These are phyloP conservation scores for Irpex sp. DNA, from an alignment of 1,284 basidiomycete species.

Conservation along the genomic window DNA sequence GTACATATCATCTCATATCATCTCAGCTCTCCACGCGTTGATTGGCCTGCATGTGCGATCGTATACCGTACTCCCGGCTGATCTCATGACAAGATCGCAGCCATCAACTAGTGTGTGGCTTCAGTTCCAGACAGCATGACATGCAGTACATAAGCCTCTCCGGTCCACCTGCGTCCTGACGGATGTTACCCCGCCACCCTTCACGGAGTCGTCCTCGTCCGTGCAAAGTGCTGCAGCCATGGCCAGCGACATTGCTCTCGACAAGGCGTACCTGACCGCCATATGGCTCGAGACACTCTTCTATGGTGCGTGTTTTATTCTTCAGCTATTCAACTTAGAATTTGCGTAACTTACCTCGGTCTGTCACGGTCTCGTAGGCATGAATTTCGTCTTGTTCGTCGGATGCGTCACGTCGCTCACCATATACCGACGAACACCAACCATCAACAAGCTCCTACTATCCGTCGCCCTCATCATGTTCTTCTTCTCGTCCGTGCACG, in stretches of 20 bases:
- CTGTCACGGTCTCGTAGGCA: constrained; percentile 24
- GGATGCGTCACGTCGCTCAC: constrained; percentile 31
- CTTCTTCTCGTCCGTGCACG: constrained; percentile 33
- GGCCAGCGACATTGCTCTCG: constrained; percentile 26
- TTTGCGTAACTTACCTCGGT: too few species aligned
- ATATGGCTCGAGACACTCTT: constrained; percentile 36
- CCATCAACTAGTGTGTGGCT: not conserved
- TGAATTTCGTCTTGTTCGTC: constrained; percentile 33
- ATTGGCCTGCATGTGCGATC: not conserved
- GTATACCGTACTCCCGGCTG: not conserved
- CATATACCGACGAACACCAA: constrained; percentile 26
- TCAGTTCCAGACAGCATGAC: not conserved
- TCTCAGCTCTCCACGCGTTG: not conserved
- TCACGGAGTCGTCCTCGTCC: not conserved
- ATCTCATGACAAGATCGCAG: not conserved
- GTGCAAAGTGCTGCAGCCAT: constrained; percentile 11
- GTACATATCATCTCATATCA: not conserved
- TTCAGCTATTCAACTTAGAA: not conserved
- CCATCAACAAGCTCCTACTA: constrained; percentile 30
- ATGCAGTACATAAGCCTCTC: not conserved
- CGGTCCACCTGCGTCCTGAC: not conserved
- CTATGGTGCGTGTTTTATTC: constrained; percentile 24
- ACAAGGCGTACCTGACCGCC: constrained; percentile 33
- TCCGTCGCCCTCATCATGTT: constrained; percentile 33
- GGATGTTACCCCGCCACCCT: not conserved